Base-by-base conservation (phyloP, 768 basidiomycete species). In the Sporobolomyces roseus region DNA sequence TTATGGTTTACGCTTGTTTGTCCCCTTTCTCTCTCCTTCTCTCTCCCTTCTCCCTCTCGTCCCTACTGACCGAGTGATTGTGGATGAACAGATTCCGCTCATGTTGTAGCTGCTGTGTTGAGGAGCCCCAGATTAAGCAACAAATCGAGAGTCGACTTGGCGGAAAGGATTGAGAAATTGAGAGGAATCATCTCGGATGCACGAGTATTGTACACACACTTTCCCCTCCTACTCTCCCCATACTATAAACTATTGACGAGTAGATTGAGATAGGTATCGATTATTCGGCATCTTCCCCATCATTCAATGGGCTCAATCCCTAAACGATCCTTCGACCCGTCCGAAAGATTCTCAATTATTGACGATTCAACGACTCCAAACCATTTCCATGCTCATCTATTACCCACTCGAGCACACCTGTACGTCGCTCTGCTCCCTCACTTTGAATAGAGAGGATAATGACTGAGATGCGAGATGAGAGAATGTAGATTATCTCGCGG, bases 391-490 rank as follows among this genome's bases (percentile, higher is more conserved):
- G 77, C 60, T 79, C 14, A 63, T 70, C 21, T 79, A 77, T 70
- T 79, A 78, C 52, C 77, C 77, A 4, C 66, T 78, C 53, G 78
- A 79, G 72, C 75, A 77, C 63, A 32, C 66, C 46, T 79, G 77
- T 74, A 52, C 38, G 75, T 71, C 61, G 19, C 10, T 23, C 36
- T 29, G 12, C 55, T 43, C 23, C 23, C 4, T 56, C 36, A 21
- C 49, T 10, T 7, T 13, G 21, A 13, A 10, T 46, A 10, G 45
- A 14, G 12, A 21, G 23, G 45, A 10, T 13, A 6, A 10, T 7
- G 12, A 46, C 45, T 46, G 38, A 41, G 9, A 9, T 9, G 10
- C 9, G 38, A 41, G 9, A 41, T 41, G 9, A 9, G 17, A 9
- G 9, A 9, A 13, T 25, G 38, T 51, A 75, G 75, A 74, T 54